Evolutionary conservation across 148 eudicot genomes (phyloP).

Genomic region (Vaccinium corymbosum): DNA sequence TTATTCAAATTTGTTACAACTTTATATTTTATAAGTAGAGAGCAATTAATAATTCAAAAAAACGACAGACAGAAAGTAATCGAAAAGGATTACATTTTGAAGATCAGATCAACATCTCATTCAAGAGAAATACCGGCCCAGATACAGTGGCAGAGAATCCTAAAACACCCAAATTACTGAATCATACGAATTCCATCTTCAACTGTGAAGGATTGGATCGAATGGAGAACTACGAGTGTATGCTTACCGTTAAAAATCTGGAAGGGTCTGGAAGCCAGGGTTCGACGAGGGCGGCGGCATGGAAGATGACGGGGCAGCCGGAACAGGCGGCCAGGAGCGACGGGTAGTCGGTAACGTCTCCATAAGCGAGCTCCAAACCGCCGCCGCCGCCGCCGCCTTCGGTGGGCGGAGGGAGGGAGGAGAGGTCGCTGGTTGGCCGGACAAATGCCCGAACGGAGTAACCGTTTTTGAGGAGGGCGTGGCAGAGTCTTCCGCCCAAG

Average conservation of each 20-base stretch:
- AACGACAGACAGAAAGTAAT: no score
- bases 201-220: not conserved
- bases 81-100: no score
- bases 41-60: no score
- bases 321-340: conserved; percentile 63
- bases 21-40: no score
- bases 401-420: conserved; percentile 45
- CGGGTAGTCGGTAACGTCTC: conserved; percentile 63
- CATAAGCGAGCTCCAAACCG: conserved; percentile 51
- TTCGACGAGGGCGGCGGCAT: conserved; percentile 89
- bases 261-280: conserved; percentile 89
- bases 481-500: conserved; percentile 78
- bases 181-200: not conserved
- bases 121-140: no score
- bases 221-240: not conserved
- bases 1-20: no score
- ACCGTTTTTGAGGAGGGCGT: conserved; percentile 49
- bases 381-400: conserved; percentile 16
- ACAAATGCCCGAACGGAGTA: conserved; percentile 81
- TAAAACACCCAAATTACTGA: no score
- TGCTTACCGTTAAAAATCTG: conserved; percentile 41
- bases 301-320: conserved; percentile 64
- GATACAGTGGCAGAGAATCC: no score
- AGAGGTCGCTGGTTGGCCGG: conserved; percentile 59
- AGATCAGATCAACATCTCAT: no score